Percentiles rank a stretch among this genome's conserved stretches.
Evolutionary conservation across 2,329 filamentous ascomycete species (phyloP).

Genomic region (Diaporthe amygdali): DNA sequence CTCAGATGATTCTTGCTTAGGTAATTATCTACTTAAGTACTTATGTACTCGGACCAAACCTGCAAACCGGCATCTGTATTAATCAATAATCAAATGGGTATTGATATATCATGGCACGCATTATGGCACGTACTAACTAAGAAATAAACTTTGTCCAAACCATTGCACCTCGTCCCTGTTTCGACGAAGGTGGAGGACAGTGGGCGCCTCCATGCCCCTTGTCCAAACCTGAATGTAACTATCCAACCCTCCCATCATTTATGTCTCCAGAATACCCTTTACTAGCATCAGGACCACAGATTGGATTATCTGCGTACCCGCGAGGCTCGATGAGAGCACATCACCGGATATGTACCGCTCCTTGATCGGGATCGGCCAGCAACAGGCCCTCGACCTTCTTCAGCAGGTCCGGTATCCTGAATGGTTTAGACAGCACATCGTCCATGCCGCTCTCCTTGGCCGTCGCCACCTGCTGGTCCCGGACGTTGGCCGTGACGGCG

Average conservation of each 20-base stretch:
- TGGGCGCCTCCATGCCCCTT: not conserved
- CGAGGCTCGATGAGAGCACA: not conserved
- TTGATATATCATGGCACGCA: constrained; percentile 6
- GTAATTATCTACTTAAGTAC: too few species aligned
- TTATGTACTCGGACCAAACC: too few species aligned
- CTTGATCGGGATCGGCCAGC: constrained; percentile 3
- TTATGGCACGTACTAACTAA: not conserved
- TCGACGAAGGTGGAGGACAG: not conserved
- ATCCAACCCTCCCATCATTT: not conserved
- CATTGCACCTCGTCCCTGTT: too few species aligned
- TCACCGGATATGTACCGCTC: not conserved
- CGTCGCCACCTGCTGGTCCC: constrained; percentile 43
- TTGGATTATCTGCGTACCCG: too few species aligned
- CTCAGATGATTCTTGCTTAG: too few species aligned
- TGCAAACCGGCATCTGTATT: too few species aligned
- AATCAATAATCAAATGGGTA: constrained; percentile 12
- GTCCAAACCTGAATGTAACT: not conserved
- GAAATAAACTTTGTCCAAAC: not conserved
- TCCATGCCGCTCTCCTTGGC: constrained; percentile 48
- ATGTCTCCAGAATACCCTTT: not conserved
- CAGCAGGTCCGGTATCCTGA: constrained; percentile 52
- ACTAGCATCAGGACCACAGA: too few species aligned
- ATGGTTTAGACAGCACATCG: constrained; percentile 64
- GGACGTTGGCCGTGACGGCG: constrained; percentile 52
- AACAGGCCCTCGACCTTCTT: constrained; percentile 42